phyloP scores from a whole-genome alignment of 2,329 filamentous ascomycete genomes.

The Aspergillus pseudonomiae region DNA sequence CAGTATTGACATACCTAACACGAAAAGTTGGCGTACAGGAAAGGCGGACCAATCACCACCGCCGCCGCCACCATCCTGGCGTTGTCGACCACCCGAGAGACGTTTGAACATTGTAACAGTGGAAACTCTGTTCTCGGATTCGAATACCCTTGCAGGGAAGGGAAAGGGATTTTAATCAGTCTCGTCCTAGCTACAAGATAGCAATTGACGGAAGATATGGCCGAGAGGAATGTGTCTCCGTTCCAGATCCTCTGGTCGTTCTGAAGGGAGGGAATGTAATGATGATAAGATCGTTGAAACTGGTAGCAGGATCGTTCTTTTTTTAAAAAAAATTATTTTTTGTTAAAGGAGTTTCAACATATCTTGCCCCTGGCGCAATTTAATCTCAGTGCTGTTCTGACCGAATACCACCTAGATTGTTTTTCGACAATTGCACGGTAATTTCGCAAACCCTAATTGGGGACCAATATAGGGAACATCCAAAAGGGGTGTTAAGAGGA shows the following conservation, averaged over 20 bases:
- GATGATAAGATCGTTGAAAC: conserved; percentile 26
- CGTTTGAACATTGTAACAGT: conserved; percentile 36
- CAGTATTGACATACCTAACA: conserved; percentile 43
- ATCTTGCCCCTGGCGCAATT: conserved; percentile 23
- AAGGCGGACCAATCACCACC: conserved; percentile 50
- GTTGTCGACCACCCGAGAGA: conserved; percentile 38
- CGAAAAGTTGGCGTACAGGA: conserved; percentile 60
- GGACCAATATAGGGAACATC: conserved; percentile 21
- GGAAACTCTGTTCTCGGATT: neutral
- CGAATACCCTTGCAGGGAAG: conserved; percentile 5
- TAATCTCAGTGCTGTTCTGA: conserved; percentile 6
- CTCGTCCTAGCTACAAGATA: conserved; percentile 22
- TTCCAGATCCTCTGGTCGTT: conserved; percentile 31
- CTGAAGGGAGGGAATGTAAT: conserved; percentile 37
- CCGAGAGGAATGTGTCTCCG: conserved; percentile 29
- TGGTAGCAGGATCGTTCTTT: conserved; percentile 22
- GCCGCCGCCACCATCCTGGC: conserved; percentile 30
- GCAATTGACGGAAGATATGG: conserved; percentile 18
- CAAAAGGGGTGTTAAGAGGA: conserved; percentile 16
- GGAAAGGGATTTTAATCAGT: conserved; percentile 15
- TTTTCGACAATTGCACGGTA: conserved; percentile 1
- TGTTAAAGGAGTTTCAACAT: conserved; percentile 27
- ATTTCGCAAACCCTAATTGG: conserved; percentile 18
- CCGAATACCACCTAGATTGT: conserved; percentile 9
- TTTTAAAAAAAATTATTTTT: too few species aligned